phyloP scores from a whole-genome alignment of 2,329 filamentous ascomycete genomes.

The Akanthomyces lecanii region DNA sequence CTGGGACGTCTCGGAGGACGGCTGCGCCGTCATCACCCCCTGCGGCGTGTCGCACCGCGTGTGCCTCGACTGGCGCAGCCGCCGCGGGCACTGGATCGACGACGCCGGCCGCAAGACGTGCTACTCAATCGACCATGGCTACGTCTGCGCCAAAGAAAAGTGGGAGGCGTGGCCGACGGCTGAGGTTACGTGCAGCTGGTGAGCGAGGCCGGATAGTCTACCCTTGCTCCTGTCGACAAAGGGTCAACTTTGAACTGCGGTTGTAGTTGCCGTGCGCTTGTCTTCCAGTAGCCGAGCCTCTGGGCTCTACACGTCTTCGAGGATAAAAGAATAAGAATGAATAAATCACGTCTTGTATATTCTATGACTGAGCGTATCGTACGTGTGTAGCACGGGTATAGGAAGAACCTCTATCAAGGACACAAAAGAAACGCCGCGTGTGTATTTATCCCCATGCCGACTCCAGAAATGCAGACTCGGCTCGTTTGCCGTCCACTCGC shows the following conservation, averaged over 20 bases:
- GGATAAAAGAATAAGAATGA: not conserved
- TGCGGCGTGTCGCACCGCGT: not conserved
- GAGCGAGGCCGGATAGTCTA: not conserved
- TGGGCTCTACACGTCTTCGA: not conserved
- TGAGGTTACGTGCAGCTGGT: not conserved
- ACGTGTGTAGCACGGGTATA: not conserved
- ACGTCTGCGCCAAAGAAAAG: not conserved
- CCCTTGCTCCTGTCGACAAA: no score
- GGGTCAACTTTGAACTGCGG: not conserved
- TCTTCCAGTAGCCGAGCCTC: not conserved
- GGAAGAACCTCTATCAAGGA: not conserved
- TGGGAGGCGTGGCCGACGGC: not conserved
- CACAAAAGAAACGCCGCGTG: not conserved
- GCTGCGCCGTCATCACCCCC: not conserved
- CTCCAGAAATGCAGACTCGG: slow-evolving; percentile 1
- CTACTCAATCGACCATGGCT: not conserved
- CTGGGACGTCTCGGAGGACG: not conserved
- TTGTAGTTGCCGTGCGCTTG: no score
- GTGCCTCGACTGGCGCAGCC: not conserved
- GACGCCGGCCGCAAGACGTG: not conserved
- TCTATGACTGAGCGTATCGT: not conserved
- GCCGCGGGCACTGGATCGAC: not conserved
- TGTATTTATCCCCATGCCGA: not conserved
- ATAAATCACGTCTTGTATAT: not conserved
- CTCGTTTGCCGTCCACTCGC: slow-evolving; percentile 16